A percentile compares a stretch with the other conserved stretches of the same genome.
Conservation (phyloP, 345 rosid species). For the Melaleuca quinquenervia region DNA sequence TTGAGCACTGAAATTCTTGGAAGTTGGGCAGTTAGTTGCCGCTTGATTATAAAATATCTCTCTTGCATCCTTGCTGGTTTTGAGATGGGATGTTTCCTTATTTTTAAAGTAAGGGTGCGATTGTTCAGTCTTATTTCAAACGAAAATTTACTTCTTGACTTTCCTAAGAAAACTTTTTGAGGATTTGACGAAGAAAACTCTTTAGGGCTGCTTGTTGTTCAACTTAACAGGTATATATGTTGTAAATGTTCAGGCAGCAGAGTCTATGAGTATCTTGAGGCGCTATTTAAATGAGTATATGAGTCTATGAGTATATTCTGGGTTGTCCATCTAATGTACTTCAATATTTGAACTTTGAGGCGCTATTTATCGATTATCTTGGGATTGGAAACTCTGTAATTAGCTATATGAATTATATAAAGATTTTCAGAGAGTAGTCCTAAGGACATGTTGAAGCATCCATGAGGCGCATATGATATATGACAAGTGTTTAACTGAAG, state of each 20-base stretch:
- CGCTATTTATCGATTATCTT: not conserved
- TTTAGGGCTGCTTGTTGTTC: not conserved
- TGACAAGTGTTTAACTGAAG: not conserved
- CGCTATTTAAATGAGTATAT: not conserved
- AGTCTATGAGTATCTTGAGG: not conserved
- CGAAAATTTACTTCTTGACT: not conserved
- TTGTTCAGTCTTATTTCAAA: not conserved
- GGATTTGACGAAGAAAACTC: not conserved
- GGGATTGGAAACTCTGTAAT: not conserved
- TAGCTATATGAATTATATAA: not conserved
- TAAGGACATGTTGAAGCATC: not conserved
- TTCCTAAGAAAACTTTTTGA: not conserved
- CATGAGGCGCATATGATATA: not conserved
- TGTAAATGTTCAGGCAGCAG: not conserved
- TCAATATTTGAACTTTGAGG: not conserved
- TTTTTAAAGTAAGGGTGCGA: not conserved
- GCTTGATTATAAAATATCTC: not conserved
- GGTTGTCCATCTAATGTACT: not conserved
- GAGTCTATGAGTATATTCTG: not conserved
- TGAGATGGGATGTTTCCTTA: not conserved
- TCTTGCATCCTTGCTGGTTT: not conserved
- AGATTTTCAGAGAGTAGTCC: not conserved
- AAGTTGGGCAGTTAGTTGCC: not conserved
- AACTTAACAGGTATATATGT: not conserved
- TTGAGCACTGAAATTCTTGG: not conserved